Evolutionary conservation across 169 alveolate species (phyloP), one percentile per base, ranked within the genome.

Genomic region (Cryptosporidium viatorum): DNA sequence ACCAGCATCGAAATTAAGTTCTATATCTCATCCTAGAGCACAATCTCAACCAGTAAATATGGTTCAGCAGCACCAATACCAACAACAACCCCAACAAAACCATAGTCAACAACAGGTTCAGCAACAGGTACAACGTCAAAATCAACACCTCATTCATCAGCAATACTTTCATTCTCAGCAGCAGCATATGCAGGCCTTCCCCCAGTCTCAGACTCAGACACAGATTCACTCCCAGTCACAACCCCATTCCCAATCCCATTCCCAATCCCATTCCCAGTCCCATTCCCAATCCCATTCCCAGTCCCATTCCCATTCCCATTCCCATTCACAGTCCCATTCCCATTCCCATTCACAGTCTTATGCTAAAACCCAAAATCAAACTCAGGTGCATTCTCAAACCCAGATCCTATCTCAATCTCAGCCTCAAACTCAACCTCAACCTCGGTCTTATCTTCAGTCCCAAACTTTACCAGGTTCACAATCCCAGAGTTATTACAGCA

Each of bases 321-420:
- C 6, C 41, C 41, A 35, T 35, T 35, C 41, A 4, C 58, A 41
- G 29, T 48, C 84, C 0, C 60, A 70, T n/a, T 23, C 39, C 43
- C 41, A 14, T 5, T 14, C 80, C 29, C 8, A 39, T 35, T 31
- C 70, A 14, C 70, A 71, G 21, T 51, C 85, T 21, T 9, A n/a
- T 0, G 8, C 29, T 33, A 2, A 31, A 29, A n/a, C 65, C 8
- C 69, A 9, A 26, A 70, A 6, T 9, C 62, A 18, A 18, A 39
- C 23, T 69, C 84, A 33, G 12, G 26, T 52, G 3, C 85, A 9
- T 21, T 21, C 51, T 35, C 85, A 45, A 18, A 52, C 52, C 10
- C 85, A 50, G 23, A 12, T 23, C 70, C 50, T 33, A 9, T 50
- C 33, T 73, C 85, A 31, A 21, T 50, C 33, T 55, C 65, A 50